phyloP scores from a whole-genome alignment of 306 rosid genomes.

The Lathyrus oleraceus region DNA sequence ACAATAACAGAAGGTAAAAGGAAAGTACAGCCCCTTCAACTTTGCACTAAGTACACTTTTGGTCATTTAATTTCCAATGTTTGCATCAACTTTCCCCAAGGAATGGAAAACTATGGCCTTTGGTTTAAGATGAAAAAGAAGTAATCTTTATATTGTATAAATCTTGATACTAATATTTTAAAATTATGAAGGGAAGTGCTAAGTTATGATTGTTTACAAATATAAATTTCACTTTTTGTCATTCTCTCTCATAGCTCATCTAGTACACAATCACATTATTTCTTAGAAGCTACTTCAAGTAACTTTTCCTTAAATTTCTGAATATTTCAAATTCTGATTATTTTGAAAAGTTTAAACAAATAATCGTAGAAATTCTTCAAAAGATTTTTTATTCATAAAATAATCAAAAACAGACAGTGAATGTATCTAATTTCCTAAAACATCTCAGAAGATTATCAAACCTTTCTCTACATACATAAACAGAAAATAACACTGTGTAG shows the following conservation, averaged over 20 bases:
- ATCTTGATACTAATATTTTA: background rate
- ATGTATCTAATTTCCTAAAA: slow-evolving; percentile 3
- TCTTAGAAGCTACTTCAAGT: background rate
- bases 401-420: background rate
- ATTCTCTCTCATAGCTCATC: background rate
- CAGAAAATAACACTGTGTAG: background rate
- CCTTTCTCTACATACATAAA: background rate
- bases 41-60: too few species aligned
- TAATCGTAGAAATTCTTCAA: background rate
- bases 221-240: background rate
- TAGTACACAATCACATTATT: background rate
- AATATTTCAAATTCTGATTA: background rate
- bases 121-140: background rate
- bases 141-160: background rate
- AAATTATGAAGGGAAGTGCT: background rate
- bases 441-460: slow-evolving; percentile 5
- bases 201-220: background rate
- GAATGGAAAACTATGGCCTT: background rate
- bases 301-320: background rate
- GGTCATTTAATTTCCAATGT: background rate
- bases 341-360: background rate
- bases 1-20: background rate
- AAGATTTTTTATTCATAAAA: background rate
- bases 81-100: background rate
- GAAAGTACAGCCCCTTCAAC: background rate